Conservation (phyloP, 768 basidiomycete species). For the Lepiota venenata region DNA sequence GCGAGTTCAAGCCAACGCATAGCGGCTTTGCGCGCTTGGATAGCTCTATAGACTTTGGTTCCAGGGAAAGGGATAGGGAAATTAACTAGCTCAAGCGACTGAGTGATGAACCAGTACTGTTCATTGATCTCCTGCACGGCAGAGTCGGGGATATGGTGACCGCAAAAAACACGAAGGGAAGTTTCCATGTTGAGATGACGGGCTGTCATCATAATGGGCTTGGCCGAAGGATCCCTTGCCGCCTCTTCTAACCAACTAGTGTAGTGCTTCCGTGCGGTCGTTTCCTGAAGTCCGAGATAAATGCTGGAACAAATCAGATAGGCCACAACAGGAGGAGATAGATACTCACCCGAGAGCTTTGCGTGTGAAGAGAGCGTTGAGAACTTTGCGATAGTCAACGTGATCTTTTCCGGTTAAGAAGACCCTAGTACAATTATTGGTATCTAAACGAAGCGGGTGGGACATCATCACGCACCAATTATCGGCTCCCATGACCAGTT, state of each 20-base stretch:
- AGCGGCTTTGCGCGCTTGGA: slow-evolving; percentile 85
- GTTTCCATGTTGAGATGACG: slow-evolving; percentile 97
- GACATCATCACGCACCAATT: slow-evolving; percentile 69
- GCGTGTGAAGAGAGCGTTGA: slow-evolving; percentile 92
- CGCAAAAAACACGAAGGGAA: slow-evolving; percentile 94
- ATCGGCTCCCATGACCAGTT: slow-evolving; percentile 76
- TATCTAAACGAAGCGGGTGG: background rate
- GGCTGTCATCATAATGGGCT: slow-evolving; percentile 84
- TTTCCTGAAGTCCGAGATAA: slow-evolving; percentile 83
- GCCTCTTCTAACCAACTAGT: slow-evolving; percentile 64
- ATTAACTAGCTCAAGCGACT: slow-evolving; percentile 96
- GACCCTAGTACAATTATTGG: slow-evolving; percentile 56
- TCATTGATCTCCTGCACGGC: slow-evolving; percentile 80
- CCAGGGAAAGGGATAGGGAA: slow-evolving; percentile 95
- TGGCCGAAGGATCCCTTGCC: slow-evolving; percentile 42
- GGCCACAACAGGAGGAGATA: slow-evolving; percentile 7
- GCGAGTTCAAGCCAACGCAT: slow-evolving; percentile 79
- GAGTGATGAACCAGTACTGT: slow-evolving; percentile 95
- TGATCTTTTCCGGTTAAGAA: slow-evolving; percentile 94
- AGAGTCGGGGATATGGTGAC: slow-evolving; percentile 79
- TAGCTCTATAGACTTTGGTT: slow-evolving; percentile 93
- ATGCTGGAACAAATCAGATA: slow-evolving; percentile 42
- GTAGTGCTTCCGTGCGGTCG: slow-evolving; percentile 75
- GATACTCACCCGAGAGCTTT: slow-evolving; percentile 80
- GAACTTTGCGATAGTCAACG: slow-evolving; percentile 87